phyloP scores from a whole-genome alignment of 345 rosid genomes.

The Arabidopsis suecica region DNA sequence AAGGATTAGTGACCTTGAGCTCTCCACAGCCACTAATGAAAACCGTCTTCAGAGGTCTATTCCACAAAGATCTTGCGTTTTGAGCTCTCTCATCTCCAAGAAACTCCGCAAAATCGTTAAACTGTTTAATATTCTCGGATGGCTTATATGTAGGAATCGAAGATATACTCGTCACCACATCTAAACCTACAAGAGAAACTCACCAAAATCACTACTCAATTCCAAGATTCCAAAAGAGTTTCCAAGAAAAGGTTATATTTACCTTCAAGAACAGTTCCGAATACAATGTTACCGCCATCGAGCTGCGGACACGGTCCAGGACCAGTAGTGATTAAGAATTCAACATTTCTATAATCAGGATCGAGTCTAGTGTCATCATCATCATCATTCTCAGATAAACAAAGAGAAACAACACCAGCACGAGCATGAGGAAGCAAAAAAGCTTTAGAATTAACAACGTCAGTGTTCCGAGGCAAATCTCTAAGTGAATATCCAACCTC shows the following conservation, averaged over 20 bases:
- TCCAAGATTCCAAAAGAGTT: not conserved
- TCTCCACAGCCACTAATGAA: constrained; percentile 81
- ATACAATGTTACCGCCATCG: constrained; percentile 79
- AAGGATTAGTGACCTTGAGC: constrained; percentile 76
- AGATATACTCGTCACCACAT: constrained; percentile 77
- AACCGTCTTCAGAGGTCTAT: constrained; percentile 78
- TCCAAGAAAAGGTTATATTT: no score
- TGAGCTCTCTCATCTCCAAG: constrained; percentile 90
- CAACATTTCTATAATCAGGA: constrained; percentile 77
- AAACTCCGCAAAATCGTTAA: constrained; percentile 77
- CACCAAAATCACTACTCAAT: not conserved
- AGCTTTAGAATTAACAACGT: constrained; percentile 71
- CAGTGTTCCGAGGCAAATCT: constrained; percentile 63
- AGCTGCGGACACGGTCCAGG: constrained; percentile 89
- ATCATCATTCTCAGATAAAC: constrained; percentile 86
- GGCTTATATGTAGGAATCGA: constrained; percentile 82
- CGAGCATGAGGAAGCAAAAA: constrained; percentile 64
- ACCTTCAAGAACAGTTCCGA: constrained; percentile 93
- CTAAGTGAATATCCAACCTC: constrained; percentile 56
- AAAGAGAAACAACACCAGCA: constrained; percentile 75
- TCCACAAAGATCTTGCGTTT: constrained; percentile 73
- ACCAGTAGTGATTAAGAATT: constrained; percentile 89
- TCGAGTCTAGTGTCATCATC: constrained; percentile 74
- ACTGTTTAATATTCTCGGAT: constrained; percentile 63
- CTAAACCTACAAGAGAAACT: constrained; percentile 61